A percentile compares a stretch with the other conserved stretches of the same genome.
phyloP scores from a whole-genome alignment of 495 filamentous ascomycete genomes.

The Opeltia flavorubescens region DNA sequence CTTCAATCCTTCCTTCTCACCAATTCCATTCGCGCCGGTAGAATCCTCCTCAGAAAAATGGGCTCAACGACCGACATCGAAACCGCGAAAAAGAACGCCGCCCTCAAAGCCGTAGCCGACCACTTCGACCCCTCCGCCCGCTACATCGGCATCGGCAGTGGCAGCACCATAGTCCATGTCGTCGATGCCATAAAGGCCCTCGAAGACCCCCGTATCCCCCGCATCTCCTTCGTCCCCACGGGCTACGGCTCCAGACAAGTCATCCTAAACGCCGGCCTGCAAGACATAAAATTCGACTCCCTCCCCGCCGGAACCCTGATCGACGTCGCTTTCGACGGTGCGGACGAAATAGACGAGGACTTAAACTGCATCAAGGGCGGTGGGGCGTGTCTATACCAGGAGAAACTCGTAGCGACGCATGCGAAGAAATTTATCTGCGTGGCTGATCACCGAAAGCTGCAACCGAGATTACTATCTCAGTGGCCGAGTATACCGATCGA shows the following conservation, averaged over 20 bases:
- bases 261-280: conserved; percentile 62
- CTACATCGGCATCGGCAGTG: conserved; percentile 85
- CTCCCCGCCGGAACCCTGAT: conserved; percentile 46
- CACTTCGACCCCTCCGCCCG: conserved; percentile 60
- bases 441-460: conserved; percentile 82
- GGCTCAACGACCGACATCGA: conserved; percentile 40
- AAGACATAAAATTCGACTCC: conserved; percentile 59
- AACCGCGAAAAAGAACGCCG: conserved; percentile 70
- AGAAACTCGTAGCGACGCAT: conserved; percentile 82
- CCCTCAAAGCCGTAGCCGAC: conserved; percentile 67
- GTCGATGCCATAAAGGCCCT: conserved; percentile 81
- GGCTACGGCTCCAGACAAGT: conserved; percentile 72
- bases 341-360: conserved; percentile 91
- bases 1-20: neutral
- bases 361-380: conserved; percentile 97
- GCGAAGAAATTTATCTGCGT: conserved; percentile 88
- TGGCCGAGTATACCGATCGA: conserved; percentile 89
- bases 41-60: conserved; percentile 5
- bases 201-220: conserved; percentile 35
- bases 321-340: conserved; percentile 87
- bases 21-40: conserved; percentile 10
- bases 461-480: conserved; percentile 55
- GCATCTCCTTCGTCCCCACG: conserved; percentile 76
- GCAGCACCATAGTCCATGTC: conserved; percentile 87
- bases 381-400: conserved; percentile 91